phyloP scores from a whole-genome alignment of 805 yeast genomes.

The Tetrapisispora arboricola region DNA sequence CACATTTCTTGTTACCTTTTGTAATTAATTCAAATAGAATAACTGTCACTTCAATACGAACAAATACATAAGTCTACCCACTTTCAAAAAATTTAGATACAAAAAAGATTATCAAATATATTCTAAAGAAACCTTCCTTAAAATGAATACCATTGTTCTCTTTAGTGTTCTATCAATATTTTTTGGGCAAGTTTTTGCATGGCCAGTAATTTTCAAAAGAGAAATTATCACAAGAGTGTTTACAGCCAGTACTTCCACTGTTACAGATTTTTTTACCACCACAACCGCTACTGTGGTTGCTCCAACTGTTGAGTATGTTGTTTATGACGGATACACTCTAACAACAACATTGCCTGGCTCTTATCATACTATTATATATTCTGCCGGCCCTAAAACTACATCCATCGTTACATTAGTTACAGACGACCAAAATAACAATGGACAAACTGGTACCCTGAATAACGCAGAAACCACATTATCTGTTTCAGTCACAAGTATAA shows the following conservation, averaged over 20 bases:
- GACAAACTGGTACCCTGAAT: not conserved
- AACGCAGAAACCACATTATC: too few relatives aligned
- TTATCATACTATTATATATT: not conserved
- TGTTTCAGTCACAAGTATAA: too few relatives aligned
- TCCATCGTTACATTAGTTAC: not conserved
- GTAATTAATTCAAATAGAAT: too few relatives aligned
- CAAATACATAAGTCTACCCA: too few relatives aligned
- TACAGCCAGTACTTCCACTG: constrained; percentile 44
- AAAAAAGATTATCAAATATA: not conserved
- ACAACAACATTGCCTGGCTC: constrained; percentile 26
- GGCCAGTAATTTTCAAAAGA: constrained; percentile 20
- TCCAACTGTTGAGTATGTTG: constrained; percentile 32
- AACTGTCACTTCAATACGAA: too few relatives aligned
- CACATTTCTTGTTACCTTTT: too few relatives aligned
- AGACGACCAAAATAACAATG: not conserved
- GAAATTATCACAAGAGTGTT: constrained; percentile 41
- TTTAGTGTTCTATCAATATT: not conserved
- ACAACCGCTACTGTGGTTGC: constrained; percentile 31
- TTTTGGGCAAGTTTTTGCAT: not conserved
- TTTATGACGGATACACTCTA: constrained; percentile 30
- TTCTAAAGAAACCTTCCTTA: not conserved
- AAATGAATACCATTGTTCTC: not conserved
- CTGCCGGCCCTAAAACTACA: not conserved
- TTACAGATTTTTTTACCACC: constrained; percentile 33
- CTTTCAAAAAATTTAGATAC: not conserved